Base-by-base conservation (phyloP, 495 filamentous ascomycete species). In the Hypoxylon subgilvum region DNA sequence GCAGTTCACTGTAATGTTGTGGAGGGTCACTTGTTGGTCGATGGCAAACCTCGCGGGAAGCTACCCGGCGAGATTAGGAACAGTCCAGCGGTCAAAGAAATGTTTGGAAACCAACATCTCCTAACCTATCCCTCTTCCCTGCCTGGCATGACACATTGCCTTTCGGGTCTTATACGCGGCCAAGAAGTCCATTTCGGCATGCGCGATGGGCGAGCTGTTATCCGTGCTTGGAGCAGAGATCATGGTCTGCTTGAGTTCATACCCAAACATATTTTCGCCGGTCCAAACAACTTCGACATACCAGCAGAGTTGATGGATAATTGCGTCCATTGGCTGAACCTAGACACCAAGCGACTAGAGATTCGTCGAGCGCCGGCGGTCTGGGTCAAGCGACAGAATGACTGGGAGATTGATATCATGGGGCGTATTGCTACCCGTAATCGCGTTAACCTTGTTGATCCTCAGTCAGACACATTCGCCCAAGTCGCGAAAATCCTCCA, bases 281-380 rank as follows among this genome's bases (percentile, higher is more conserved):
- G 21, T 6, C 14, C 14, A 2, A 6, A 8, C 0, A 12, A 8
- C 1, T 76, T 72, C 12, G 83, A 86, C 57, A 65, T 88, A 6
- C 85, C 87, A 3, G 32, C 28, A 0, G 51, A 72, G 4, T 67
- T 89, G 9, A 36, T 84, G 3, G 39, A 76, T 0, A 63, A 78
- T n/a, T 82, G 75, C 32, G 62, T 77, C 0, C 87, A 90, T 60
- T 90, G 87, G 86, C 63, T 87, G 3, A 69, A 86, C 39, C 6
- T 85, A 3, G 40, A 53, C 3, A 76, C 69, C 0, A 58, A 67
- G 0, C 32, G 52, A 2, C 60, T 89, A 6, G 81, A 88, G 51
- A 78, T 86, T 30, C 72, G 84, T 0, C 79, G 76, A 1, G n/a
- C 42, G 6, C 48, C 64, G 0, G 40, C 66, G 6, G 69, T 75